A percentile compares a stretch with the other conserved stretches of the same genome.
phyloP scores from a whole-genome alignment of 306 rosid genomes.

The Prinsepia uniflora region DNA sequence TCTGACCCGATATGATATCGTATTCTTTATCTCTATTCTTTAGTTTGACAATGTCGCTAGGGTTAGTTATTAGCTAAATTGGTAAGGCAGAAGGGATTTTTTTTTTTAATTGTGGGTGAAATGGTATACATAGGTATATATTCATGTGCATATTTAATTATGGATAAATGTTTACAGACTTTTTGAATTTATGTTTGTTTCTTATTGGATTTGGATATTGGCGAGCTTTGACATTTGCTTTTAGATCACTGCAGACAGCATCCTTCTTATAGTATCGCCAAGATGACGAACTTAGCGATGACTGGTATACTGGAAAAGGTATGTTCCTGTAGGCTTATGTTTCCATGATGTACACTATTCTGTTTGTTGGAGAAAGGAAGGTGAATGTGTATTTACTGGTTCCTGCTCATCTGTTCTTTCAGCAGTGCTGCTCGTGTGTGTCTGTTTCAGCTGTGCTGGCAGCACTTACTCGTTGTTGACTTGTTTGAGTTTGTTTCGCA shows the following conservation, averaged over 20 bases:
- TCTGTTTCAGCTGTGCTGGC: background rate
- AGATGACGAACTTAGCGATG: slow-evolving; percentile 72
- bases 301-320: slow-evolving; percentile 87
- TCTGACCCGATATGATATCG: background rate
- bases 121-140: background rate
- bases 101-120: background rate
- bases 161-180: background rate
- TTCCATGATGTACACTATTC: background rate
- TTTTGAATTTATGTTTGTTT: background rate
- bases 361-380: slow-evolving; percentile 1
- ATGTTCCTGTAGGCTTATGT: slow-evolving; percentile 11
- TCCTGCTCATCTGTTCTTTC: background rate
- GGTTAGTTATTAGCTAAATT: background rate
- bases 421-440: background rate
- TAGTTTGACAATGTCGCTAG: slow-evolving; percentile 17
- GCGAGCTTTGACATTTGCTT: background rate
- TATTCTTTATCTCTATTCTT: background rate
- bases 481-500: slow-evolving; percentile 28
- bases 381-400: background rate
- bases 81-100: background rate
- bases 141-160: background rate
- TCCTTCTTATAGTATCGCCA: background rate
- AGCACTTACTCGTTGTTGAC: background rate
- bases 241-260: background rate
- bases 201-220: background rate